Evolutionary conservation across 495 filamentous ascomycete species (phyloP).

Genomic region (Daldinia bambusicola): DNA sequence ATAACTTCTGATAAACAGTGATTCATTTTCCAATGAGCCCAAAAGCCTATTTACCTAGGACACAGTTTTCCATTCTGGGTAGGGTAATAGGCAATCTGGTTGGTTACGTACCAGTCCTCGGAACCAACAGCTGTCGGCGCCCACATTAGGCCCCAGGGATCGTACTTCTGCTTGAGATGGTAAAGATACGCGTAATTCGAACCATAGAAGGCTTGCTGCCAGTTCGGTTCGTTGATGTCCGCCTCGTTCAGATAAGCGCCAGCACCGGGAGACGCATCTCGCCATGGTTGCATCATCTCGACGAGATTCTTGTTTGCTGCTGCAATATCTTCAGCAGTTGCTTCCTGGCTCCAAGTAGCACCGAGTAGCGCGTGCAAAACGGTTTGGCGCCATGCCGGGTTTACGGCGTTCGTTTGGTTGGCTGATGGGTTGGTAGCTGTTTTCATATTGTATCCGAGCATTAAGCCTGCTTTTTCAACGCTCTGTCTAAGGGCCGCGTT

Average conservation of each 20-base stretch:
- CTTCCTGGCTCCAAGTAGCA: constrained; percentile 48
- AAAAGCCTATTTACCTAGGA: constrained; percentile 12
- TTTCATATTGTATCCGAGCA: constrained; percentile 58
- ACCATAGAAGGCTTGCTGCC: constrained; percentile 67
- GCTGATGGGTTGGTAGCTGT: constrained; percentile 38
- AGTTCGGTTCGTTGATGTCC: constrained; percentile 65
- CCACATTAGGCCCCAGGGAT: constrained; percentile 62
- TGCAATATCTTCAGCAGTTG: constrained; percentile 30
- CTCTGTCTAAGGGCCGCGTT: constrained; percentile 46
- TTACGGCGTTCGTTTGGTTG: constrained; percentile 46
- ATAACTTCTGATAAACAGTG: no score
- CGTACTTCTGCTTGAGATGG: constrained; percentile 59
- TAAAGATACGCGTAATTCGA: constrained; percentile 54
- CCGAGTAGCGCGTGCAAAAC: constrained; percentile 50
- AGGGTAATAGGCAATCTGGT: constrained; percentile 41
- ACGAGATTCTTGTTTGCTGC: constrained; percentile 37
- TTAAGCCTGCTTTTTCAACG: constrained; percentile 45
- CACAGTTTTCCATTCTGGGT: constrained; percentile 45
- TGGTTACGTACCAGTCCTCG: constrained; percentile 34
- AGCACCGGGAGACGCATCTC: constrained; percentile 44
- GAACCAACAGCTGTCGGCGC: constrained; percentile 55
- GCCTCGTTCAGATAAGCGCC: constrained; percentile 56
- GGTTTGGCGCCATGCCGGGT: constrained; percentile 54
- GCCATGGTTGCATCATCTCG: constrained; percentile 38
- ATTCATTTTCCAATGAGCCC: not conserved